Conservation (phyloP, 495 filamentous ascomycete genomes). For the Aspergillus saccharolyticus region DNA sequence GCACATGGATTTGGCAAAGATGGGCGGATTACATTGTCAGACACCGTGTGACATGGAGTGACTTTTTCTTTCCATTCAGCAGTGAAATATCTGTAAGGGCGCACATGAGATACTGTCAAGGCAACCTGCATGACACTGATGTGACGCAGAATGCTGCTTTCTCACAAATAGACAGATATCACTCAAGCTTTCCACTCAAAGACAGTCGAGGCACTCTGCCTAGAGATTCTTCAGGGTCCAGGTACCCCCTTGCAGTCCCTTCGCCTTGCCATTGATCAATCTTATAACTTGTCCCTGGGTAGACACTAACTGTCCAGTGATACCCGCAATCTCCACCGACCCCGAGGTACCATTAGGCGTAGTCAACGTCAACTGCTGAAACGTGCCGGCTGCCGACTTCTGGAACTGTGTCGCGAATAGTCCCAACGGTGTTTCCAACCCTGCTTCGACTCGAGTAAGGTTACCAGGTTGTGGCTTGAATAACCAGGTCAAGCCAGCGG, state of each 20-base stretch:
- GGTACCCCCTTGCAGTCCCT: constrained; percentile 10
- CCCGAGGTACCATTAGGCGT: constrained; percentile 14
- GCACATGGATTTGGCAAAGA: background rate
- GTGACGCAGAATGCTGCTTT: background rate
- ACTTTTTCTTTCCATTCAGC: background rate
- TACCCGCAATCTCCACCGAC: constrained; percentile 12
- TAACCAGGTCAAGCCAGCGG: constrained; percentile 42
- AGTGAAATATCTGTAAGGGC: too few species aligned
- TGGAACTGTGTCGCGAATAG: constrained; percentile 28
- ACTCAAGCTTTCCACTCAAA: background rate
- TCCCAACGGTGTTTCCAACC: constrained; percentile 44
- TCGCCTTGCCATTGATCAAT: constrained; percentile 11
- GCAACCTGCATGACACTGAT: background rate
- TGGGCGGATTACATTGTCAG: background rate
- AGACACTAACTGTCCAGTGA: constrained; percentile 10
- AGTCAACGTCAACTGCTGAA: constrained; percentile 13
- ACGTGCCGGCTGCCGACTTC: background rate
- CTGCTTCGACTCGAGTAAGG: constrained; percentile 45
- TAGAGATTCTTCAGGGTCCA: constrained; percentile 10
- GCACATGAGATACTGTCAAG: background rate
- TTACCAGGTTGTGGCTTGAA: constrained; percentile 44
- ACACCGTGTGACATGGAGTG: background rate
- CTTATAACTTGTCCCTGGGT: constrained; percentile 4
- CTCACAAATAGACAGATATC: background rate
- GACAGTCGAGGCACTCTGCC: background rate